Conservation (phyloP, 2,329 filamentous ascomycete species). For the Exophiala sideris region DNA sequence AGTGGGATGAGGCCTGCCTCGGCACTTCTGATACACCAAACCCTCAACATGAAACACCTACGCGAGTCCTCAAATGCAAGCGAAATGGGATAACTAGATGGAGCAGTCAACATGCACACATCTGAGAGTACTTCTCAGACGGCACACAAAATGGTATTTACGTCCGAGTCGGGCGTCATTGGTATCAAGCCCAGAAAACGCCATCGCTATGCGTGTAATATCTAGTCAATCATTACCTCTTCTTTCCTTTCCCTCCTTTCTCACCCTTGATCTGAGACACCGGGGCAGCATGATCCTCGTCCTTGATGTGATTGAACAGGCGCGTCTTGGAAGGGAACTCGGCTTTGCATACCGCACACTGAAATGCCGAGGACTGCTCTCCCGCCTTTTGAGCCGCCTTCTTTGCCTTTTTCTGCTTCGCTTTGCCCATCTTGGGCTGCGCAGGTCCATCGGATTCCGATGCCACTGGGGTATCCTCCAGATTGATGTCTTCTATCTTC, state of each 20-base stretch:
- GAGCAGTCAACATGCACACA: not conserved
- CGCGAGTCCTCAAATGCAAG: not conserved
- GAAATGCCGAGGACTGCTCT: constrained; percentile 46
- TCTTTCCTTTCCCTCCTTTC: constrained; percentile 28
- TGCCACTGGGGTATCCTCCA: constrained; percentile 18
- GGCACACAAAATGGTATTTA: not conserved
- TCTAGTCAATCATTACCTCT: constrained; percentile 11
- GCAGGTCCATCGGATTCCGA: constrained; percentile 25
- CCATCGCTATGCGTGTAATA: constrained; percentile 14
- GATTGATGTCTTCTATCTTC: constrained; percentile 25
- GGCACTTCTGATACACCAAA: not conserved
- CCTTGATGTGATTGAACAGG: constrained; percentile 70
- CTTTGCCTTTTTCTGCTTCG: constrained; percentile 52
- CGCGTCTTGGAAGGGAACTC: constrained; percentile 71
- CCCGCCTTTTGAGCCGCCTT: constrained; percentile 41
- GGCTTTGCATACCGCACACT: constrained; percentile 75
- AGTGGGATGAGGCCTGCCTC: not conserved
- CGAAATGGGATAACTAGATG: not conserved
- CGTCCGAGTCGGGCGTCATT: no score
- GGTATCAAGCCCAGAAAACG: not conserved
- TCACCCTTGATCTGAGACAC: constrained; percentile 17
- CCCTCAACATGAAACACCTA: not conserved
- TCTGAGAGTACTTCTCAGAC: no score
- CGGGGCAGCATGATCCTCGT: constrained; percentile 60
- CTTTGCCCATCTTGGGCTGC: constrained; percentile 46